These are phyloP conservation scores for Mesembryanthemum crystallinum DNA, from an alignment of 148 eudicot species.

Conservation along the genomic window DNA sequence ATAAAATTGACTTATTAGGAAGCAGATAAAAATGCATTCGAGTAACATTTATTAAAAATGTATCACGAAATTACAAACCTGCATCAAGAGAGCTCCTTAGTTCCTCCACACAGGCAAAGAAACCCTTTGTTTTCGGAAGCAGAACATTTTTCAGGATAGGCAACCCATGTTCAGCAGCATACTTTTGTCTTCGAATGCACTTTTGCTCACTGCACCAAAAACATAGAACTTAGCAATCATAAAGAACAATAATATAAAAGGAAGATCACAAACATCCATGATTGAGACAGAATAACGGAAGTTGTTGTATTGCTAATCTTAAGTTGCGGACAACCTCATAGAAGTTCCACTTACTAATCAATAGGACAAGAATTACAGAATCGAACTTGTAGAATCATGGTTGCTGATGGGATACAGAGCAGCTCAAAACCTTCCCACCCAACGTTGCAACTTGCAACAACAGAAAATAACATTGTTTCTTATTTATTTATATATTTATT, in stretches of 20 bases:
- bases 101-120: constrained; percentile 60
- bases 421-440: neutral
- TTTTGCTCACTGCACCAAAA: constrained; percentile 62
- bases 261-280: neutral
- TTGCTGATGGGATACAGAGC: neutral
- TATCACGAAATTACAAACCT: constrained; percentile 38
- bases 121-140: constrained; percentile 87
- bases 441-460: no score
- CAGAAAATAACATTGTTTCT: neutral
- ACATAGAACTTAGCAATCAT: neutral
- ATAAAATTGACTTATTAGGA: constrained; percentile 7
- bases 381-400: neutral
- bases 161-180: constrained; percentile 75
- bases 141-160: constrained; percentile 75
- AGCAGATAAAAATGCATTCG: neutral
- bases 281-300: neutral
- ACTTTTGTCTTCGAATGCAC: constrained; percentile 66
- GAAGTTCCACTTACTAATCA: neutral
- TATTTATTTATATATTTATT: neutral
- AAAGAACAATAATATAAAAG: neutral
- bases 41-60: neutral
- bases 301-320: neutral
- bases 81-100: constrained; percentile 76
- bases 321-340: neutral
- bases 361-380: neutral